Evolutionary conservation across 805 yeast genomes (phyloP).

Genomic region (Millerozyma acaciae): DNA sequence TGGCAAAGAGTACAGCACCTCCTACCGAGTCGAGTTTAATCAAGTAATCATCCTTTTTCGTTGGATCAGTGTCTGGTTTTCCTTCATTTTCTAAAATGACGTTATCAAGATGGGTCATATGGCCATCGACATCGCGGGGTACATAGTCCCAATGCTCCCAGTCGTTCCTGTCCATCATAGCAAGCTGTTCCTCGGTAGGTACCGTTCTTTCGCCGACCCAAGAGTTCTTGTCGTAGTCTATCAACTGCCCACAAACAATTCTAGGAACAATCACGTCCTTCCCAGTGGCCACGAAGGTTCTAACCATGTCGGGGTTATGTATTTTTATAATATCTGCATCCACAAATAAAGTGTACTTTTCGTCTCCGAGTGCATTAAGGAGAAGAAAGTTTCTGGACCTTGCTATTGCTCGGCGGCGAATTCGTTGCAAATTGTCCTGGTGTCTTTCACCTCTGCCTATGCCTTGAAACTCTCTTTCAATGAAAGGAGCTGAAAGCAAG

Average conservation of each 20-base stretch:
- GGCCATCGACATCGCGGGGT: slow-evolving; percentile 26
- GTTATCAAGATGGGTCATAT: slow-evolving; percentile 27
- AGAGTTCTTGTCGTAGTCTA: slow-evolving; percentile 37
- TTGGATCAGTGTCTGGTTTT: slow-evolving; percentile 7
- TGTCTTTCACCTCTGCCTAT: slow-evolving; percentile 22
- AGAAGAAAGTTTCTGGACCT: slow-evolving; percentile 34
- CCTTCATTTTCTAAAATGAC: slow-evolving; percentile 11
- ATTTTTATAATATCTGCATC: slow-evolving; percentile 34
- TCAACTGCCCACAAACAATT: slow-evolving; percentile 18
- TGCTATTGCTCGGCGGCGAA: slow-evolving; percentile 34
- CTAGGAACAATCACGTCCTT: slow-evolving; percentile 38
- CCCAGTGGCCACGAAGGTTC: slow-evolving; percentile 22
- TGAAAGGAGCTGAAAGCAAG: slow-evolving; percentile 30
- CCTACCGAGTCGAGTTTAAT: slow-evolving; percentile 47
- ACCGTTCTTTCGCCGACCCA: slow-evolving; percentile 37
- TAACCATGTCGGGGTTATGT: slow-evolving; percentile 19
- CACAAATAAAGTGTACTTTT: slow-evolving; percentile 32
- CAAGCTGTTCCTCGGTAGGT: slow-evolving; percentile 26
- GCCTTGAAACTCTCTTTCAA: slow-evolving; percentile 20
- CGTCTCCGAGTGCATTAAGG: slow-evolving; percentile 21
- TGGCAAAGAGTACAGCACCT: slow-evolving; percentile 46
- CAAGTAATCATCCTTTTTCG: slow-evolving; percentile 7
- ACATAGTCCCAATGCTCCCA: slow-evolving; percentile 32
- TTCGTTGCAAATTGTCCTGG: slow-evolving; percentile 25
- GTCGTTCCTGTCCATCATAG: slow-evolving; percentile 22